Evolutionary conservation across 2,329 filamentous ascomycete genomes (phyloP).

Genomic region (Xylariaceae sp.): DNA sequence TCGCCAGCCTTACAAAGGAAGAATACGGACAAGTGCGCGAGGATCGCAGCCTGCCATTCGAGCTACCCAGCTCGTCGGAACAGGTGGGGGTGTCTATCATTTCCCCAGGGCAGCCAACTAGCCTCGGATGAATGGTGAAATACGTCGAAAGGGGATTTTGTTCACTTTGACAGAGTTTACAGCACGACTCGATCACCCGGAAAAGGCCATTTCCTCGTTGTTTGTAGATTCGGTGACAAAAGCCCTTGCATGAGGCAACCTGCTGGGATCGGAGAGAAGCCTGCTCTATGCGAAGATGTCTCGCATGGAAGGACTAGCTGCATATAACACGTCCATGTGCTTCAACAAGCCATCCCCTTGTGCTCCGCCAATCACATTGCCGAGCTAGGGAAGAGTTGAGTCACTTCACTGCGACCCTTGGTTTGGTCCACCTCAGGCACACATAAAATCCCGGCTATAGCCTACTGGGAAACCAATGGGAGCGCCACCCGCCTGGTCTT

Average conservation of each 20-base stretch:
- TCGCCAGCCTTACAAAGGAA: neutral
- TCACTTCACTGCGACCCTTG: constrained; percentile 10
- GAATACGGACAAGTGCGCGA: neutral
- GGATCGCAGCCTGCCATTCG: neutral
- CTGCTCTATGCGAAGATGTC: constrained; percentile 2
- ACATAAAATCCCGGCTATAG: constrained; percentile 15
- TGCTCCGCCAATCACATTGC: constrained; percentile 15
- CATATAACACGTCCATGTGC: constrained; percentile 1
- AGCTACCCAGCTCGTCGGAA: neutral
- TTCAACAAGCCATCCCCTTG: neutral
- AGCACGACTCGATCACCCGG: neutral
- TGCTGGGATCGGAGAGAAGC: neutral
- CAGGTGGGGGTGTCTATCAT: neutral
- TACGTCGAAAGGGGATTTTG: too few species aligned
- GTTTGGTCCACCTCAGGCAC: constrained; percentile 5
- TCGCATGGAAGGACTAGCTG: constrained; percentile 11
- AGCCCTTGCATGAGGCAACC: constrained; percentile 3
- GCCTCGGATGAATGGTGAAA: too few species aligned
- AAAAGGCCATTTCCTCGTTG: neutral
- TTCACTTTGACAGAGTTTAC: neutral
- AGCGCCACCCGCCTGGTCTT: neutral
- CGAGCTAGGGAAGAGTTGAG: constrained; percentile 6
- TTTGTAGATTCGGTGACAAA: constrained; percentile 4
- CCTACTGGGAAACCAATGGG: constrained; percentile 1
- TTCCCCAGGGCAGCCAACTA: too few species aligned